Evolutionary conservation across 2,329 filamentous ascomycete genomes (phyloP).

Genomic region (Lecanoromycetidae sp.): DNA sequence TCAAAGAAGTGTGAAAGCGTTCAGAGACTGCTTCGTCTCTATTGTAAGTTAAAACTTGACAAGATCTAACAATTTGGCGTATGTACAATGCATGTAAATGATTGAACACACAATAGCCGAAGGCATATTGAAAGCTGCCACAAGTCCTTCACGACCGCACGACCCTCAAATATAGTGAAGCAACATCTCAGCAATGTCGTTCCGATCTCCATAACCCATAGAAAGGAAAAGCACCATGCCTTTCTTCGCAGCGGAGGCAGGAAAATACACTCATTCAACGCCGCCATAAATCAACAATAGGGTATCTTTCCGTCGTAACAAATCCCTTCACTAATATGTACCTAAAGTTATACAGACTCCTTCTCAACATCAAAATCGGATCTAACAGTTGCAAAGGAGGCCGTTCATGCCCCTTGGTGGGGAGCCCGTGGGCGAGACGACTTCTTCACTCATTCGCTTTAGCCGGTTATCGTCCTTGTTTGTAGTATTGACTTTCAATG

Average conservation of each 20-base stretch:
- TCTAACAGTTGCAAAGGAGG: constrained; percentile 1
- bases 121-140: too few relatives aligned
- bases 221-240: not conserved
- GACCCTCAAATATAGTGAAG: not conserved
- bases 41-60: too few relatives aligned
- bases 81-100: too few relatives aligned
- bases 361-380: not conserved
- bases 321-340: not conserved
- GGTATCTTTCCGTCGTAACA: constrained; percentile 3
- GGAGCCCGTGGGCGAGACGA: constrained; percentile 10
- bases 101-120: too few relatives aligned
- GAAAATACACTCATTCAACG: not conserved
- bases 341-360: not conserved
- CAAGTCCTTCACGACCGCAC: too few relatives aligned
- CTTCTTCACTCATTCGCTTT: constrained; percentile 16
- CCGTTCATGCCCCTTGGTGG: constrained; percentile 7
- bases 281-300: constrained; percentile 2
- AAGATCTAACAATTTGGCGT: too few relatives aligned
- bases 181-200: not conserved
- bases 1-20: too few relatives aligned
- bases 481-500: not conserved
- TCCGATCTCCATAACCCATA: too few relatives aligned
- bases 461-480: constrained; percentile 3
- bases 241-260: not conserved
- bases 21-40: too few relatives aligned